These are phyloP conservation scores for Cladochytrium tenue DNA, from an alignment of 371 early-diverging fungal genomes.

Conservation along the genomic window DNA sequence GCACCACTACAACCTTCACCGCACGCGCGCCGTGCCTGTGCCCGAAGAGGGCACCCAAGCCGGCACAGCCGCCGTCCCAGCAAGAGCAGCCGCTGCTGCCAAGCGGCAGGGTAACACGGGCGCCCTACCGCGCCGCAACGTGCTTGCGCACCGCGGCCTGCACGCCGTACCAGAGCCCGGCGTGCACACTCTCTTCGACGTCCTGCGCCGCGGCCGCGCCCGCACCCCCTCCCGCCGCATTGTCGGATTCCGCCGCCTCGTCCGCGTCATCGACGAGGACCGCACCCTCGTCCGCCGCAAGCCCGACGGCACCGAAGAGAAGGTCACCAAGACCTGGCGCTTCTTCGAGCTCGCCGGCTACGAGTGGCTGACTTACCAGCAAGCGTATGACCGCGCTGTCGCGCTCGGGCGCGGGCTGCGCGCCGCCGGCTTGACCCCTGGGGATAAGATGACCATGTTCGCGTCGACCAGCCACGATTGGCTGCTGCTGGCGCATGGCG, in stretches of 20 bases:
- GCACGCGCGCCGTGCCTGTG: too few species aligned
- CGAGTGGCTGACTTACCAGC: constrained; percentile 66
- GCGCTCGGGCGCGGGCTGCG: constrained; percentile 68
- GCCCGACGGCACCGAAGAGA: constrained; percentile 61
- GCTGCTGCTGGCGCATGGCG: constrained; percentile 69
- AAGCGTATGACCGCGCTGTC: constrained; percentile 50
- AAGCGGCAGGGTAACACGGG: too few species aligned
- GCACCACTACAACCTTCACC: too few species aligned
- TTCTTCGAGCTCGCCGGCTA: constrained; percentile 71
- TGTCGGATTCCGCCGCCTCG: constrained; percentile 70
- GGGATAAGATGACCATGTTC: constrained; percentile 71
- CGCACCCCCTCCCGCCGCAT: constrained; percentile 49
- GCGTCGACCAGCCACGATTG: constrained; percentile 70
- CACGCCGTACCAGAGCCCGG: background rate
- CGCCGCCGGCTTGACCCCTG: constrained; percentile 63
- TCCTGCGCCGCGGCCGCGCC: constrained; percentile 55
- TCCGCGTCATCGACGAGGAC: constrained; percentile 69
- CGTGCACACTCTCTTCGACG: constrained; percentile 56
- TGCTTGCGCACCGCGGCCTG: background rate
- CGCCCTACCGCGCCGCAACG: too few species aligned
- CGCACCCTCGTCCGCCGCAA: constrained; percentile 71
- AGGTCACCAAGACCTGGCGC: constrained; percentile 80
- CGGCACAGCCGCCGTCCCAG: too few species aligned
- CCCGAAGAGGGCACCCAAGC: too few species aligned
- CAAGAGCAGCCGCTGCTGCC: too few species aligned